Conservation (phyloP, 495 filamentous ascomycete genomes). For the Pseudotulostoma volvatum region DNA sequence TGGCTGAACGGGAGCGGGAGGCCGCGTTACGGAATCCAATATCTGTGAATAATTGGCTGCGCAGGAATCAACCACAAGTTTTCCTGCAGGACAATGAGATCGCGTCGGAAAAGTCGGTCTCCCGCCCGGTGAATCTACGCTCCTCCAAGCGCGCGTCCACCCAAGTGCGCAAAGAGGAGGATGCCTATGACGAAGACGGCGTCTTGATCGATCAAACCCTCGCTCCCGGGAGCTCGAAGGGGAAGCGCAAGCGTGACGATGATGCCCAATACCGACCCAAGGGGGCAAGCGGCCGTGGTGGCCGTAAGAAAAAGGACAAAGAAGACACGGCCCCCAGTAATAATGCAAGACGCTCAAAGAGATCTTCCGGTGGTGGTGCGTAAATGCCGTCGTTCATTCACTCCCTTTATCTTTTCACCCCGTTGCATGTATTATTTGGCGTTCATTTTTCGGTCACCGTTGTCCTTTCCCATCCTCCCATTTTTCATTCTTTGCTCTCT, state of each 20-base stretch:
- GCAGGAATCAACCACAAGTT: conserved; percentile 63
- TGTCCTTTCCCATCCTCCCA: too few relatives aligned
- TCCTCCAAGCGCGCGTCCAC: conserved; percentile 24
- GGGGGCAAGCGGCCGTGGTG: conserved; percentile 41
- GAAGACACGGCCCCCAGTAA: conserved; percentile 10
- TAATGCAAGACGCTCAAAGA: conserved; percentile 20
- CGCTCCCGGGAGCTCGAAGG: conserved; percentile 21
- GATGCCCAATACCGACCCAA: conserved; percentile 58
- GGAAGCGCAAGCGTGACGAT: conserved; percentile 45
- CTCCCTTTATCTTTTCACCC: neutral
- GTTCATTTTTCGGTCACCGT: neutral
- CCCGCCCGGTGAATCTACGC: conserved; percentile 24
- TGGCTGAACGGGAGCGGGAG: conserved; percentile 39
- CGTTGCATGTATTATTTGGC: neutral
- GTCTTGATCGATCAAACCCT: conserved; percentile 24
- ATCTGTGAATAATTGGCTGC: conserved; percentile 82
- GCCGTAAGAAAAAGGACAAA: conserved; percentile 51
- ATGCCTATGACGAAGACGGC: conserved; percentile 36
- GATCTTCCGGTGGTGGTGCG: conserved; percentile 5
- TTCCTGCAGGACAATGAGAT: conserved; percentile 69
- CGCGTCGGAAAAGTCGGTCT: conserved; percentile 40
- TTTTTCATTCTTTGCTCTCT: neutral
- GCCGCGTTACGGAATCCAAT: conserved; percentile 59
- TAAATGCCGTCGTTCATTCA: conserved; percentile 1
- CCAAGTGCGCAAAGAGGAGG: conserved; percentile 31